A percentile compares a stretch with the other conserved stretches of the same genome.
phyloP scores from a whole-genome alignment of 2,329 filamentous ascomycete genomes.

The Diaporthe australafricana region DNA sequence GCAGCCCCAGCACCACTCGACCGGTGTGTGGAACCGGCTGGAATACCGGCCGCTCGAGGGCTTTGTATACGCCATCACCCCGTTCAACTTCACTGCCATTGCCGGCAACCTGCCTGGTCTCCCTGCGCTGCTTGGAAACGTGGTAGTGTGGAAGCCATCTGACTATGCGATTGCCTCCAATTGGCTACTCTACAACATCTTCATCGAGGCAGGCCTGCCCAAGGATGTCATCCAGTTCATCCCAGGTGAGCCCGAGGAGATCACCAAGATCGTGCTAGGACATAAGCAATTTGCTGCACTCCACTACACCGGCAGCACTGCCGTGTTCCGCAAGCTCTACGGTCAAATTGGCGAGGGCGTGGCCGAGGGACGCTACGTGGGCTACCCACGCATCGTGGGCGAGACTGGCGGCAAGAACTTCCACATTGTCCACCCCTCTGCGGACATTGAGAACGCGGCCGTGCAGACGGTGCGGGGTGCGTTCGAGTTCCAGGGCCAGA shows the following conservation, averaged over 20 bases:
- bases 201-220: constrained; percentile 91
- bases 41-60: constrained; percentile 93
- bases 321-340: constrained; percentile 90
- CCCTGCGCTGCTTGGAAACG: constrained; percentile 91
- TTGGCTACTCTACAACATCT: constrained; percentile 90
- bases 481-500: constrained; percentile 64
- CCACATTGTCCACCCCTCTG: constrained; percentile 59
- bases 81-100: constrained; percentile 98
- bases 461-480: constrained; percentile 59
- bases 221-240: constrained; percentile 93
- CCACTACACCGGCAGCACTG: constrained; percentile 94
- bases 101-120: constrained; percentile 86
- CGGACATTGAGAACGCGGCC: constrained; percentile 58
- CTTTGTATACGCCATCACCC: constrained; percentile 93
- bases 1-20: constrained; percentile 85
- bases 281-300: constrained; percentile 89
- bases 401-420: constrained; percentile 67
- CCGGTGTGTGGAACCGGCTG: constrained; percentile 90
- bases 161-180: constrained; percentile 89
- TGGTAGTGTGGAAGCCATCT: constrained; percentile 97
- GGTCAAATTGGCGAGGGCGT: constrained; percentile 86
- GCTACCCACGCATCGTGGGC: constrained; percentile 71
- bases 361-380: constrained; percentile 82
- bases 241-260: constrained; percentile 85
- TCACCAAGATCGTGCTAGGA: constrained; percentile 81